Base-by-base conservation (phyloP, 2,329 filamentous ascomycete species). In the Monilinia polystroma region DNA sequence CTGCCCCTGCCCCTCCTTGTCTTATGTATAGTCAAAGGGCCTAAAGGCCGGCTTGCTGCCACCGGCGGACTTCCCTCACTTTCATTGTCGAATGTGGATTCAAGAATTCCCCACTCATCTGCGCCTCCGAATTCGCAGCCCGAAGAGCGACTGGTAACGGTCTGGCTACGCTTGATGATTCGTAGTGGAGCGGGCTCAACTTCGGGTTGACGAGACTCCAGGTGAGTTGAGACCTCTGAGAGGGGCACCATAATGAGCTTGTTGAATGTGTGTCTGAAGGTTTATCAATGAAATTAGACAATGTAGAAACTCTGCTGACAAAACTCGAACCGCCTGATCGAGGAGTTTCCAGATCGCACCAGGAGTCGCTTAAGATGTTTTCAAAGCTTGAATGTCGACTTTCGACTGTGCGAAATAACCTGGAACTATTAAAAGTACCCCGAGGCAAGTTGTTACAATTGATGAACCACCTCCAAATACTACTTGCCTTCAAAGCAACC, bases 131-230 rank as follows among this genome's bases (percentile, higher is more conserved):
- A 57, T 64, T 73, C 68, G 68, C 69, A 58, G 60, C 72, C 58
- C 66, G 72, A 29, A 55, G 69, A 64, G 68, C 72, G 69, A 68
- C 72, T 62, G 70, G 72, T 57, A 65, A 76, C 68, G 75, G 70
- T 73, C 65, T 72, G 70, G 72, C 70, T 70, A 76, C 77, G 76
- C 73, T 84, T 86, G 72, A 81, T 74, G 72, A 86, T 83, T 52
- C 81, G 80, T 45, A 86, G 74, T 14, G 85, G 84, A 43, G 29
- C 78, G 78, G 23, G 83, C 80, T 66, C 66, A 62, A 75, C 73
- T 69, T 77, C 76, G 68, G 74, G 66, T 69, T 76, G 68, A 72
- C 73, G 69, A 75, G 79, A 69, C 72, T 77, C 77, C 73, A 76
- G 66, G 62, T 71, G 65, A 75, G 72, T 20, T 70, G 76, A 64